phyloP scores from a whole-genome alignment of 1,284 basidiomycete genomes.

The Ceratobasidium sp. region DNA sequence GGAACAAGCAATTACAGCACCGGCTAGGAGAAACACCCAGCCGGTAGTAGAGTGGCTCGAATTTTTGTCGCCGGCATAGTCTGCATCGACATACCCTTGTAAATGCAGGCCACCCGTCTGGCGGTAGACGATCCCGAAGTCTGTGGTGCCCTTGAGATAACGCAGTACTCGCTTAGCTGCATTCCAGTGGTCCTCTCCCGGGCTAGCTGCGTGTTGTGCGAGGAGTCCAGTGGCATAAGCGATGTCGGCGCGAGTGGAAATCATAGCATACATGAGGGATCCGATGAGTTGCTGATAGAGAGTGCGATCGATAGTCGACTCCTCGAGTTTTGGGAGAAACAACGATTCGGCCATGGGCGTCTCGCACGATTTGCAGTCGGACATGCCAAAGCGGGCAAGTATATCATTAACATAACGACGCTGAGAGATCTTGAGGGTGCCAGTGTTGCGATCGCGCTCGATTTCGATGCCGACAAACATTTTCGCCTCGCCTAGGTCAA shows the following conservation, averaged over 20 bases:
- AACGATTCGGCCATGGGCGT: conserved; percentile 36
- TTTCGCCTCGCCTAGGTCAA: conserved; percentile 50
- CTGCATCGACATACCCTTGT: background rate
- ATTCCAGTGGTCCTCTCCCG: conserved; percentile 51
- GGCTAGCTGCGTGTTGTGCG: conserved; percentile 51
- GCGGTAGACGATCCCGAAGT: conserved; percentile 46
- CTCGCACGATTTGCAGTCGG: conserved; percentile 42
- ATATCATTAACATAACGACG: conserved; percentile 37
- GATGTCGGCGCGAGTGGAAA: conserved; percentile 54
- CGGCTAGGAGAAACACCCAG: conserved; percentile 4
- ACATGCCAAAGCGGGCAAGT: conserved; percentile 32
- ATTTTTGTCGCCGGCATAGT: conserved; percentile 17
- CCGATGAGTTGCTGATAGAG: conserved; percentile 49
- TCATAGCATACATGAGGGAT: conserved; percentile 50
- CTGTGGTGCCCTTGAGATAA: conserved; percentile 59
- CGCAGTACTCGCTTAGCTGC: conserved; percentile 52
- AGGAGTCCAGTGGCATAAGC: conserved; percentile 52
- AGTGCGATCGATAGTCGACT: conserved; percentile 10
- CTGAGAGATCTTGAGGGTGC: conserved; percentile 46
- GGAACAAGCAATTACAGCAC: conserved; percentile 9
- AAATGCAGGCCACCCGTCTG: background rate
- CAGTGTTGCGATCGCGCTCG: conserved; percentile 23
- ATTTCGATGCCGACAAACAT: conserved; percentile 50
- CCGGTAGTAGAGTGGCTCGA: conserved; percentile 30
- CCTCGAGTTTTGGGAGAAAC: background rate